A percentile compares a stretch with the other conserved stretches of the same genome.
Evolutionary conservation across 768 basidiomycete species (phyloP).

Genomic region (Lactifluus subvellereus): DNA sequence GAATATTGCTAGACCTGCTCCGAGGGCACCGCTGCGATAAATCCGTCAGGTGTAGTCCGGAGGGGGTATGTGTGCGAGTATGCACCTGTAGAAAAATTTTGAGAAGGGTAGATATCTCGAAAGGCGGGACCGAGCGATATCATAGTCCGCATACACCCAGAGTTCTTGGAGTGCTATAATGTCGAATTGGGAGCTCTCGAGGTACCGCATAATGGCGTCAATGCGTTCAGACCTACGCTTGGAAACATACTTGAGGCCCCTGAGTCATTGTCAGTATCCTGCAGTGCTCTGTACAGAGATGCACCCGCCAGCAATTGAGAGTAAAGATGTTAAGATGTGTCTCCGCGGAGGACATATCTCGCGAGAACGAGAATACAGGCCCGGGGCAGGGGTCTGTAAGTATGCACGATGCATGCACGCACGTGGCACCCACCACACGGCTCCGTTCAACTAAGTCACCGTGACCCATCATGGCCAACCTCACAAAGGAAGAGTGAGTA

Average conservation of each 20-base stretch:
- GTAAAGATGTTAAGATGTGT: conserved; percentile 54
- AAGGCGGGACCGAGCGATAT: conserved; percentile 54
- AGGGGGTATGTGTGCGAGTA: conserved; percentile 11
- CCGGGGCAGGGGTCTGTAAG: no score
- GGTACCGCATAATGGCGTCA: conserved; percentile 61
- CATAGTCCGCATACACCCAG: conserved; percentile 82
- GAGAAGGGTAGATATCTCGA: conserved; percentile 54
- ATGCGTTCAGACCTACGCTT: conserved; percentile 70
- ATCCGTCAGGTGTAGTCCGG: neutral
- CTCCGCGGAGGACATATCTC: conserved; percentile 30
- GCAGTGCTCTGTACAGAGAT: neutral
- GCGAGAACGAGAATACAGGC: neutral
- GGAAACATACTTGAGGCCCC: conserved; percentile 85
- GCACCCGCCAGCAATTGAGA: conserved; percentile 72
- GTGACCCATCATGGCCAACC: conserved; percentile 27
- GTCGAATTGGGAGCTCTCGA: conserved; percentile 62
- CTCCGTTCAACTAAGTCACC: neutral
- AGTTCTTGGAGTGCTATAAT: conserved; percentile 83
- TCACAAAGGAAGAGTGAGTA: conserved; percentile 35
- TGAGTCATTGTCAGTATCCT: conserved; percentile 29
- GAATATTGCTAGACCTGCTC: conserved; percentile 86
- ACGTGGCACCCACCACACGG: neutral
- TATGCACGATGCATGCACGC: neutral
- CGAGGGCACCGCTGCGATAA: conserved; percentile 71
- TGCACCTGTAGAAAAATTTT: conserved; percentile 77